These are phyloP conservation scores for Pyrus hybrid DNA, from an alignment of 331 rosid species.

Conservation along the genomic window DNA sequence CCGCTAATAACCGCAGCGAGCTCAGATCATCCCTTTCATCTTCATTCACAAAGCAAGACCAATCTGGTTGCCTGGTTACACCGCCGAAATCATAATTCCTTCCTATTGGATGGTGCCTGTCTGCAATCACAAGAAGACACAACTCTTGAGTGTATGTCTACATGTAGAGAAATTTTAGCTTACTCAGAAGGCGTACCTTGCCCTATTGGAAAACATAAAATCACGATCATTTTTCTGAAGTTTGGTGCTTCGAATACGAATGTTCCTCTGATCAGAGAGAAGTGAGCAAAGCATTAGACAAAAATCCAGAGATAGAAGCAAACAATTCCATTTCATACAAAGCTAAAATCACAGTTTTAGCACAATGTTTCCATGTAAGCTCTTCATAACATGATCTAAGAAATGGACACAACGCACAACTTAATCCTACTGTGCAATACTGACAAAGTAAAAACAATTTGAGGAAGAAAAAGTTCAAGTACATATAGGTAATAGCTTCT, in stretches of 20 bases:
- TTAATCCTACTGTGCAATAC: background rate
- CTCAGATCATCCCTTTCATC: conserved; percentile 61
- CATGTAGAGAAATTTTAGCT: background rate
- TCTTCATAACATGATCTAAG: background rate
- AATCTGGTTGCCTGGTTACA: conserved; percentile 19
- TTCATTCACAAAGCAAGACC: conserved; percentile 38
- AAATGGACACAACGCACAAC: background rate
- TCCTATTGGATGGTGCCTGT: conserved; percentile 29
- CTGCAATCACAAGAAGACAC: conserved; percentile 13
- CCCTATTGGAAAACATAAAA: conserved; percentile 18
- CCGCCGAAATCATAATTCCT: conserved; percentile 31
- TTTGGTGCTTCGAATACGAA: conserved; percentile 31
- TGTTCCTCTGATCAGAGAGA: conserved; percentile 37
- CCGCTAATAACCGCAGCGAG: conserved; percentile 49
- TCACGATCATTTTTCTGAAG: conserved; percentile 39
- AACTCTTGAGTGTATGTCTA: conserved; percentile 15
- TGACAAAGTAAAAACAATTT: background rate
- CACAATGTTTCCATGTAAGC: background rate
- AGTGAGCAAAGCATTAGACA: conserved; percentile 6
- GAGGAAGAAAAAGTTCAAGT: background rate
- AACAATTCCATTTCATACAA: background rate
- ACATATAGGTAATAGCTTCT: background rate
- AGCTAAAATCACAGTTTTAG: background rate
- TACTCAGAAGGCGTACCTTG: conserved; percentile 45
- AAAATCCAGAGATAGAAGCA: background rate